phyloP scores from a whole-genome alignment of 2,329 filamentous ascomycete genomes.

The Monilinia aucupariae region DNA sequence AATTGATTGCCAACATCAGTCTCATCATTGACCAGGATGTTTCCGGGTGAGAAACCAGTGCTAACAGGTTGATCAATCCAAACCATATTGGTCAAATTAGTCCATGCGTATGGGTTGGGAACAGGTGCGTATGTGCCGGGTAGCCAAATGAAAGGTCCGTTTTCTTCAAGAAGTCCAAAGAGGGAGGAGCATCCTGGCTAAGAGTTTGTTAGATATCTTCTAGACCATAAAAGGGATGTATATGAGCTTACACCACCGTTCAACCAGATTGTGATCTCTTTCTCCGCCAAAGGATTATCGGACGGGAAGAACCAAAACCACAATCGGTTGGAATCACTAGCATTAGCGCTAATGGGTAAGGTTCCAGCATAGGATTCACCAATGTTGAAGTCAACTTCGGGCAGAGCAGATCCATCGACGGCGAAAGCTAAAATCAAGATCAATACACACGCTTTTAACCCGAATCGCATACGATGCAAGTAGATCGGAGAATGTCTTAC shows the following conservation, averaged over 20 bases:
- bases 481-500: slow-evolving; percentile 13
- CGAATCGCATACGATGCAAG: background rate
- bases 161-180: slow-evolving; percentile 73
- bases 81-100: slow-evolving; percentile 31
- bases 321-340: slow-evolving; percentile 43
- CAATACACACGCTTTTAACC: background rate
- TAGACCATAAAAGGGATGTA: background rate
- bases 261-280: slow-evolving; percentile 66
- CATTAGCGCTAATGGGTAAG: slow-evolving; percentile 46
- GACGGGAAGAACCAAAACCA: slow-evolving; percentile 54
- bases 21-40: slow-evolving; percentile 46
- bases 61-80: slow-evolving; percentile 33
- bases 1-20: slow-evolving; percentile 51
- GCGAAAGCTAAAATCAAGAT: slow-evolving; percentile 26
- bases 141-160: slow-evolving; percentile 32
- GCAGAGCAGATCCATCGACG: slow-evolving; percentile 31
- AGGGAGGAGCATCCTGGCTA: slow-evolving; percentile 81
- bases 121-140: slow-evolving; percentile 29
- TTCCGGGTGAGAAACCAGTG: slow-evolving; percentile 50
- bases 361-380: slow-evolving; percentile 36
- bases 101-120: slow-evolving; percentile 31
- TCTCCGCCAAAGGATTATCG: slow-evolving; percentile 41
- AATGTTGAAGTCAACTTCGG: slow-evolving; percentile 32
- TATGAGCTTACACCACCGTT: slow-evolving; percentile 64
- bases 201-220: background rate